Evolutionary conservation across 352 stramenopile genomes (phyloP).

Genomic region (Phytophthora cactorum): DNA sequence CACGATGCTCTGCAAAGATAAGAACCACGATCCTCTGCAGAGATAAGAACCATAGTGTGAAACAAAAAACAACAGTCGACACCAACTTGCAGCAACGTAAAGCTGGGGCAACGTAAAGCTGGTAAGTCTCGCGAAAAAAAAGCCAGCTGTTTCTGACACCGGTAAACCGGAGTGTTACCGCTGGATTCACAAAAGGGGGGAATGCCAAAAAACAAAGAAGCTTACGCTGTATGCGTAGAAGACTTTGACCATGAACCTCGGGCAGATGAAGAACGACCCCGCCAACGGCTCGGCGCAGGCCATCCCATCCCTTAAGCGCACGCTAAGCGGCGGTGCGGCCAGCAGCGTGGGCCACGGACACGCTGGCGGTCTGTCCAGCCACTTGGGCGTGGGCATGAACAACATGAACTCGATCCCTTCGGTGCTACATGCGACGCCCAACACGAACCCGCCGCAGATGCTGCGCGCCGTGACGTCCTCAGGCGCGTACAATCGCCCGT

Average conservation of each 20-base stretch:
- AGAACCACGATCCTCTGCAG: slow-evolving; percentile 28
- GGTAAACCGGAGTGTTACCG: slow-evolving; percentile 9
- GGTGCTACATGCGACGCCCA: slow-evolving; percentile 69
- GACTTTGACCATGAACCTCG: slow-evolving; percentile 65
- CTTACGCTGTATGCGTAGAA: slow-evolving; percentile 16
- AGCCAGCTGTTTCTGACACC: slow-evolving; percentile 16
- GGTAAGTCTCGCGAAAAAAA: not conserved
- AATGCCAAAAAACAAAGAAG: slow-evolving; percentile 10
- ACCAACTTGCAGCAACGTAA: not conserved
- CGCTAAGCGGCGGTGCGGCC: slow-evolving; percentile 72
- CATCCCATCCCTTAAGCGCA: slow-evolving; percentile 89
- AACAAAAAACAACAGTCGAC: slow-evolving; percentile 7
- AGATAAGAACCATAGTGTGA: slow-evolving; percentile 20
- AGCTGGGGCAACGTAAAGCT: no score
- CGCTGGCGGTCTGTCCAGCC: slow-evolving; percentile 45
- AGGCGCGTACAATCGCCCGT: slow-evolving; percentile 78
- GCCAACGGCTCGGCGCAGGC: slow-evolving; percentile 55
- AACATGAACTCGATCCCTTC: slow-evolving; percentile 83
- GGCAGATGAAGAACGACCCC: slow-evolving; percentile 71
- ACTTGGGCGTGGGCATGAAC: slow-evolving; percentile 76
- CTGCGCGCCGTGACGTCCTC: slow-evolving; percentile 84
- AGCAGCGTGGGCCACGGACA: slow-evolving; percentile 45
- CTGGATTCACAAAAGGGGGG: slow-evolving; percentile 16
- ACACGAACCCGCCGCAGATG: slow-evolving; percentile 84
- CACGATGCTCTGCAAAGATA: slow-evolving; percentile 36